A percentile compares a stretch with the other conserved stretches of the same genome.
Evolutionary conservation across 2,329 filamentous ascomycete species (phyloP).

Genomic region (Hysterium pulicare): DNA sequence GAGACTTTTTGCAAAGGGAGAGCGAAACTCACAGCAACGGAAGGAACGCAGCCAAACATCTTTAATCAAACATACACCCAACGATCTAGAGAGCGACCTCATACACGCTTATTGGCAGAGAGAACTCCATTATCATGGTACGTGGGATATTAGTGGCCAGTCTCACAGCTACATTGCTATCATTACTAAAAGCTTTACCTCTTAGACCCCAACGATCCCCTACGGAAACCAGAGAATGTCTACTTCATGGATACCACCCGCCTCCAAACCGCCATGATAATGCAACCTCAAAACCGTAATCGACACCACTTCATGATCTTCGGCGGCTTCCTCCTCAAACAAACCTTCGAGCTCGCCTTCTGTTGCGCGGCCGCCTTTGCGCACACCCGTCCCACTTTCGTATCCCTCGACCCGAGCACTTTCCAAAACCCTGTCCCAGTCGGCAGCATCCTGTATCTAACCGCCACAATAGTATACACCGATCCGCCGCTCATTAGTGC

Average conservation of each 20-base stretch:
- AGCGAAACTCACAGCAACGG: slow-evolving; percentile 64
- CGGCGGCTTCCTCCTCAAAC: slow-evolving; percentile 69
- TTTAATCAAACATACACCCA: slow-evolving; percentile 64
- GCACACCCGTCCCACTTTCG: slow-evolving; percentile 66
- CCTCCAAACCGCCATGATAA: slow-evolving; percentile 66
- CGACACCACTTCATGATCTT: slow-evolving; percentile 76
- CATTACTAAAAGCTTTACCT: slow-evolving; percentile 4
- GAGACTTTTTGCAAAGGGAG: slow-evolving; percentile 58
- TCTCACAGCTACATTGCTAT: neutral
- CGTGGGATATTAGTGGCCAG: slow-evolving; percentile 8
- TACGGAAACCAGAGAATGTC: slow-evolving; percentile 56
- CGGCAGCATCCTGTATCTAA: slow-evolving; percentile 71
- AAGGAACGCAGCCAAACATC: slow-evolving; percentile 60
- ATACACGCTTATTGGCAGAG: slow-evolving; percentile 73
- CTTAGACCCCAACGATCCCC: slow-evolving; percentile 53
- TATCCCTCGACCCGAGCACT: slow-evolving; percentile 69
- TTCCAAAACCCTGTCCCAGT: slow-evolving; percentile 75
- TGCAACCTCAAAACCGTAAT: slow-evolving; percentile 71
- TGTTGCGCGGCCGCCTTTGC: slow-evolving; percentile 70
- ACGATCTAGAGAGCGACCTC: slow-evolving; percentile 67
- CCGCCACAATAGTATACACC: slow-evolving; percentile 68
- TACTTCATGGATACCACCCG: slow-evolving; percentile 61
- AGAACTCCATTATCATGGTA: slow-evolving; percentile 61
- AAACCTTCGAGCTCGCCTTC: slow-evolving; percentile 73
- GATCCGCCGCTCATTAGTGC: slow-evolving; percentile 54